phyloP scores from a whole-genome alignment of 306 rosid genomes.

The barrel medic (Medicago truncatula) region DNA sequence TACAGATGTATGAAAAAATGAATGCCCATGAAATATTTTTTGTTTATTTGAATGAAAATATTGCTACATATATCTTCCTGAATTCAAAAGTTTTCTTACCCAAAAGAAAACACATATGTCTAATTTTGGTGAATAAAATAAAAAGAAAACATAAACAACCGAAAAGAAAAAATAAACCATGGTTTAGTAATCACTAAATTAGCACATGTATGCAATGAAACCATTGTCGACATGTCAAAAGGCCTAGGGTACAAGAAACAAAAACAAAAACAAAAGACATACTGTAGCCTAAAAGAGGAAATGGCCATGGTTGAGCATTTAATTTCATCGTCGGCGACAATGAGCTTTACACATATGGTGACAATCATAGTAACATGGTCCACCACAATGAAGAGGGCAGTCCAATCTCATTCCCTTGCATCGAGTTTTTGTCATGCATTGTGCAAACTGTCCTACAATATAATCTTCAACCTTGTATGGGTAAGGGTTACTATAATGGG shows the following conservation, averaged over 20 bases:
- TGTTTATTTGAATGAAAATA: too few species aligned
- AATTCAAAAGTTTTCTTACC: too few species aligned
- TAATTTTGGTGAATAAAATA: too few species aligned
- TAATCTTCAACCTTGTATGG: constrained; percentile 54
- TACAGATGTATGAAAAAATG: too few species aligned
- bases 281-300: neutral
- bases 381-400: constrained; percentile 91
- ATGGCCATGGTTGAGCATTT: neutral
- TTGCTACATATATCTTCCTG: too few species aligned
- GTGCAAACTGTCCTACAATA: constrained; percentile 71
- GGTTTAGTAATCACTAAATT: too few species aligned
- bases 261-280: neutral
- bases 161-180: too few species aligned
- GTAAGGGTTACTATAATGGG: neutral
- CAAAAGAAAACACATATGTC: too few species aligned
- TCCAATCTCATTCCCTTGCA: constrained; percentile 82
- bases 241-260: neutral
- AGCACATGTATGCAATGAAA: too few species aligned
- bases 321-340: constrained; percentile 53
- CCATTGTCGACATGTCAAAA: neutral
- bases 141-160: too few species aligned
- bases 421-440: constrained; percentile 72
- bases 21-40: too few species aligned
- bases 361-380: constrained; percentile 89
- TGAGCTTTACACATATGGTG: constrained; percentile 85